Percentiles rank a stretch among this genome's conserved stretches.
phyloP scores from a whole-genome alignment of 1,284 basidiomycete species.

The Hymenochaete sp. region DNA sequence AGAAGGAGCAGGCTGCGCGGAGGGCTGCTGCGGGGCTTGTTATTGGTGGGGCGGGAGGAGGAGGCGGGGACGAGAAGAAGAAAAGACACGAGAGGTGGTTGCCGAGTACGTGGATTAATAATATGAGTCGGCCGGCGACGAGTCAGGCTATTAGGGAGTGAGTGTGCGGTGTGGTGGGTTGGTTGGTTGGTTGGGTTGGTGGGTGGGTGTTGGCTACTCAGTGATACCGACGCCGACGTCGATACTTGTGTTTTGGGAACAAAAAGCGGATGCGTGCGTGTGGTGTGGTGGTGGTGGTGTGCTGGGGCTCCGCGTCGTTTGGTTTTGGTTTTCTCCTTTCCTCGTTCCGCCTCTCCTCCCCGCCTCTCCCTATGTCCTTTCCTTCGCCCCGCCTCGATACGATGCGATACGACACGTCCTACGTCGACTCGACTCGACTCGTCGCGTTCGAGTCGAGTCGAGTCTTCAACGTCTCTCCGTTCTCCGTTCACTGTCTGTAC shows the following conservation, averaged over 20 bases:
- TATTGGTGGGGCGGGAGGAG: not conserved
- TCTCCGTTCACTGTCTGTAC: not conserved
- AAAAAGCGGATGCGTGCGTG: constrained; percentile 1
- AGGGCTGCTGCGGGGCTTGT: too few relatives aligned
- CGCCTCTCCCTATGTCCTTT: not conserved
- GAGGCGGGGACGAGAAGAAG: constrained; percentile 11
- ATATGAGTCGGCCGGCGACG: constrained; percentile 11
- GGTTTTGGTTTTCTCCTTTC: not conserved
- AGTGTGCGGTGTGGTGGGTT: too few relatives aligned
- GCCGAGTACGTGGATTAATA: constrained; percentile 5
- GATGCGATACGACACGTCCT: not conserved
- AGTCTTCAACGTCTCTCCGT: not conserved
- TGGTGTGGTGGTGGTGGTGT: not conserved
- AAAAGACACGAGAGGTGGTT: constrained; percentile 14
- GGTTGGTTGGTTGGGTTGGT: not conserved
- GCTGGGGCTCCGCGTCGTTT: not conserved
- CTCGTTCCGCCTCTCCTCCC: not conserved
- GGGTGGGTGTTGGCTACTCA: not conserved
- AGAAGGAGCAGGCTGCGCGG: constrained; percentile 2
- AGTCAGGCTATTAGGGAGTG: too few relatives aligned
- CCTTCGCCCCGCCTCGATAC: not conserved
- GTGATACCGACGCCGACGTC: not conserved
- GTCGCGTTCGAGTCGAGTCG: too few relatives aligned
- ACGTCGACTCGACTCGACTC: too few relatives aligned
- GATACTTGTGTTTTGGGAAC: not conserved